Evolutionary conservation across 139 green algal species (phyloP).

Genomic region (Mesotaenium endlicherianum): DNA sequence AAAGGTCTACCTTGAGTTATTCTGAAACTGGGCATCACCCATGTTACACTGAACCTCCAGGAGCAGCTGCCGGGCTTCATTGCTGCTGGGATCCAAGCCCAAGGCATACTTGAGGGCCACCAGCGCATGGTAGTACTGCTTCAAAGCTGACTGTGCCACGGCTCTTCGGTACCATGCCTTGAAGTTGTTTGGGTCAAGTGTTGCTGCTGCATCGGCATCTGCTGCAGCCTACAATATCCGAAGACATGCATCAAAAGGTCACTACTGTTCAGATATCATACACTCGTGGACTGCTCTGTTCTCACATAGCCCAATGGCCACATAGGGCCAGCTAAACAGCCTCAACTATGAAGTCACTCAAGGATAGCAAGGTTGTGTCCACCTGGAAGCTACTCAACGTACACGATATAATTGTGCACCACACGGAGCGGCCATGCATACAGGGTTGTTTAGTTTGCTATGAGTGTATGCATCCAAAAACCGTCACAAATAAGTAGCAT

Average conservation of each 20-base stretch:
- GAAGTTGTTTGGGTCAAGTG: constrained; percentile 11
- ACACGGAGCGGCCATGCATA: neutral
- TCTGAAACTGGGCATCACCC: too few relatives aligned
- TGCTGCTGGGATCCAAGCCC: neutral
- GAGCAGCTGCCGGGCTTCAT: neutral
- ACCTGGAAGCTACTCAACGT: neutral
- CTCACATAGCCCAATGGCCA: neutral
- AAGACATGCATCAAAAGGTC: neutral
- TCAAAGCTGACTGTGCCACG: neutral
- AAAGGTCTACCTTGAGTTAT: too few relatives aligned
- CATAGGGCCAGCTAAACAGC: neutral
- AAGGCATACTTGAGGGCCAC: neutral
- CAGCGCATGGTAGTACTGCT: constrained; percentile 5
- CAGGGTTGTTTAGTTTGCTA: neutral
- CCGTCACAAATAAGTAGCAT: neutral
- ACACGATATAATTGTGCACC: neutral
- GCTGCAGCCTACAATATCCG: neutral
- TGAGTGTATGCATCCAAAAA: neutral
- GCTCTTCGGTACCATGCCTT: constrained; percentile 33
- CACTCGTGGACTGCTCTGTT: neutral
- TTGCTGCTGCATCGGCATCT: constrained; percentile 12
- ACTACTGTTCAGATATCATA: neutral
- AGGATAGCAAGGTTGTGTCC: neutral
- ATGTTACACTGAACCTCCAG: constrained; percentile 27
- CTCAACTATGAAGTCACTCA: neutral